Base-by-base conservation (phyloP, 495 filamentous ascomycete species). In the Lophiostoma macrostomum region DNA sequence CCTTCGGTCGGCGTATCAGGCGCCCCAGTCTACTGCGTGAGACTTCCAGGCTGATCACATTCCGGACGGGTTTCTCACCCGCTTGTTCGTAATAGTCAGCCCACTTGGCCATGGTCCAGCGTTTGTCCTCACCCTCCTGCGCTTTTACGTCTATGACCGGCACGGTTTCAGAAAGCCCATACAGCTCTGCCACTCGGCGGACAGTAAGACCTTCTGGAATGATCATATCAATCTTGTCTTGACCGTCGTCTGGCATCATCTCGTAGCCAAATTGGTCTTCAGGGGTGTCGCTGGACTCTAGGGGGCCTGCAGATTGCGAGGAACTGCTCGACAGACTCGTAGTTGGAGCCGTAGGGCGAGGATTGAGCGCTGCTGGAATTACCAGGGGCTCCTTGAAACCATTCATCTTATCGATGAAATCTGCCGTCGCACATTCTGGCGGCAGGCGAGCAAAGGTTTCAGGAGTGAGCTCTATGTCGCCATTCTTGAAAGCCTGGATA, bases 91-190 rank as follows among this genome's bases (percentile, higher is more conserved):
- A 89, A 67, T 89, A 89, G 56, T 87, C 81, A 6, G 81, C 83
- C 78, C 86, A 85, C 57, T 82, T 78, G 36, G 76, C 73, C 77
- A 89, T 82, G 36, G 79, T 82, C 85, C 86, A 88, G 46, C 74
- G 73, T 64, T 80, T 83, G 36, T 79, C 78, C 57, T 82, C 83
- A 7, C 81, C 80, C 60, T 84, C 80, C 60, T 89, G 85, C 12
- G 81, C 82, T 48, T 88, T 86, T 41, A 89, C 85, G 65, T 89
- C 83, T 32, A 89, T 88, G 27, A 89, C 84, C 45, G 85, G 82
- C 11, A 89, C 76, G 35, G 75, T 74, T 64, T 83, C 80, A 41
- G 82, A 78, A 5, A 76, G 76, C 8, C 85, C 85, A 57, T 84
- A 83, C 11, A 88, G 72, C 54, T 87, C 79, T 14, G 80, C 76